Evolutionary conservation across 306 rosid genomes (phyloP).

Genomic region (Rosa multiflora): DNA sequence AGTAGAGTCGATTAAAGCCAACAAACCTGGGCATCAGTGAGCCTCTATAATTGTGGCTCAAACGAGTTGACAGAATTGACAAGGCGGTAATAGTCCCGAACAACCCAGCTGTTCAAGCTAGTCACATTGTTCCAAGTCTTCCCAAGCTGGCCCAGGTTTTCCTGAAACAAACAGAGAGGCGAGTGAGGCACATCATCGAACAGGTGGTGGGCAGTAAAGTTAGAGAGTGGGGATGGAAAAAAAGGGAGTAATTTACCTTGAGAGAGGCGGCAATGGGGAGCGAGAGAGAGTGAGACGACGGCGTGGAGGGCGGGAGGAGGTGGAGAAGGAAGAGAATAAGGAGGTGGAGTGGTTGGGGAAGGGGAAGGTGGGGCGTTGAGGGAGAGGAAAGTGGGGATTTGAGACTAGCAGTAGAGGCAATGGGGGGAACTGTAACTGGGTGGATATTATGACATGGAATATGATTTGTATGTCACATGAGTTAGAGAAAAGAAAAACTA

Average conservation of each 20-base stretch:
- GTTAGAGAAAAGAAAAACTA: too few species aligned
- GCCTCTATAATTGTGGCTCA: constrained; percentile 54
- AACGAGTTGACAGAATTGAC: constrained; percentile 71
- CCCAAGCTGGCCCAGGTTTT: constrained; percentile 46
- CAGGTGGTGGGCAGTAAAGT: constrained; percentile 25
- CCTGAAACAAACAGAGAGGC: constrained; percentile 44
- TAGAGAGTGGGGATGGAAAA: not conserved
- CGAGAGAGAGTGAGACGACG: constrained; percentile 26
- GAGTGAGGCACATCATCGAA: constrained; percentile 13
- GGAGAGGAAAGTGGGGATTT: too few species aligned
- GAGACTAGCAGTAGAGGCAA: too few species aligned
- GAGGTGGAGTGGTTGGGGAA: too few species aligned
- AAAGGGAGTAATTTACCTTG: constrained; percentile 37
- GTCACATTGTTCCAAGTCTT: constrained; percentile 59
- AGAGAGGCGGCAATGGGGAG: constrained; percentile 25
- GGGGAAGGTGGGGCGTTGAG: too few species aligned
- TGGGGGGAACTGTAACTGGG: too few species aligned
- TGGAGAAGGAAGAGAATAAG: too few species aligned
- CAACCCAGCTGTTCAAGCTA: constrained; percentile 84
- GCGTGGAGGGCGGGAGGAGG: constrained; percentile 8
- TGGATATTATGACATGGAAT: too few species aligned
- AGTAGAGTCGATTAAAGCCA: not conserved
- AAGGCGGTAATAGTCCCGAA: constrained; percentile 72
- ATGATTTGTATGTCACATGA: too few species aligned
- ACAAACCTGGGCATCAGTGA: constrained; percentile 68